A percentile compares a stretch with the other conserved stretches of the same genome.
phyloP scores from a whole-genome alignment of 371 early-diverging fungal genomes.

The Thermomucor indicae-seudaticae region DNA sequence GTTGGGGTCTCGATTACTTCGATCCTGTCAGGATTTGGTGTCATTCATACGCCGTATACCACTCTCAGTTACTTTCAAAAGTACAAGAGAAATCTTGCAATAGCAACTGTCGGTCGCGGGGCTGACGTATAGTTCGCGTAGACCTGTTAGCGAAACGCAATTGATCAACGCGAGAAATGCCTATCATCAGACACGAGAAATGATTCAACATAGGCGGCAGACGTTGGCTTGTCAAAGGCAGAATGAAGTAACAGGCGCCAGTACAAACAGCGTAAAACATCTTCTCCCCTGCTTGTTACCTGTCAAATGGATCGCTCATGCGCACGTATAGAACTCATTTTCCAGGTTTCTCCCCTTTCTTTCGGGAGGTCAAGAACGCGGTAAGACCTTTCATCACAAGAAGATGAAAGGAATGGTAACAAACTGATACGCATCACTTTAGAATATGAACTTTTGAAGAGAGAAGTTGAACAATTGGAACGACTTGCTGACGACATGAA shows the following conservation, averaged over 20 bases:
- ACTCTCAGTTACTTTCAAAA: slow-evolving; percentile 24
- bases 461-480: slow-evolving; percentile 33
- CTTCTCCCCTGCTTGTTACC: too few relatives aligned
- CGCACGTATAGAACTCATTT: too few relatives aligned
- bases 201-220: too few relatives aligned
- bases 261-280: too few relatives aligned
- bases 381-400: background rate
- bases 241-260: too few relatives aligned
- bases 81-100: slow-evolving; percentile 1
- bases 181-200: slow-evolving; percentile 26
- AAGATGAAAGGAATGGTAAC: background rate
- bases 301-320: too few relatives aligned
- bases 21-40: slow-evolving; percentile 91
- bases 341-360: background rate
- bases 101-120: background rate
- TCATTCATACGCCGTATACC: slow-evolving; percentile 85
- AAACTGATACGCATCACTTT: background rate
- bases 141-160: slow-evolving; percentile 31
- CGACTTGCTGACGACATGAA: slow-evolving; percentile 24
- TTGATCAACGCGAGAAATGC: slow-evolving; percentile 28
- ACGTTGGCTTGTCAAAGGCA: too few relatives aligned
- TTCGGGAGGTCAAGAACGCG: background rate
- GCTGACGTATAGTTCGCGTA: background rate
- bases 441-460: slow-evolving; percentile 20
- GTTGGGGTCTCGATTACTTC: slow-evolving; percentile 92